phyloP scores from a whole-genome alignment of 345 rosid species.

The Psidium guajava region DNA sequence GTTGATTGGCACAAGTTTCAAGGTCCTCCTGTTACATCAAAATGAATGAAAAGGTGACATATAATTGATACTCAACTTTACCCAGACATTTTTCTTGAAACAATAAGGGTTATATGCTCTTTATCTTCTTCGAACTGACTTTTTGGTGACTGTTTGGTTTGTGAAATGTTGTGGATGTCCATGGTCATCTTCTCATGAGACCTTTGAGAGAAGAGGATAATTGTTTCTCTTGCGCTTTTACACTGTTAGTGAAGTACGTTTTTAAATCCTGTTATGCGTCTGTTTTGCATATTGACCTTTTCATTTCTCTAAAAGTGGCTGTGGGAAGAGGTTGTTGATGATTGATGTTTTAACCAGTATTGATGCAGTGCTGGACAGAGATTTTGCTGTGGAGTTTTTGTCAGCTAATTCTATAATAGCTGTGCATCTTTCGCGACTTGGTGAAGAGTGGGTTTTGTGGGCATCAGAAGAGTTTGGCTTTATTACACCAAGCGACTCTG shows the following conservation, averaged over 20 bases:
- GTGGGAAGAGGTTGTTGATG: background rate
- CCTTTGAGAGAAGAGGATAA: background rate
- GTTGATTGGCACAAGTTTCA: background rate
- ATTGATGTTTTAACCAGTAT: conserved; percentile 25
- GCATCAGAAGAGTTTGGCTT: conserved; percentile 97
- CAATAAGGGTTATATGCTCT: background rate
- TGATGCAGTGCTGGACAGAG: conserved; percentile 95
- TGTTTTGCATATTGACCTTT: background rate
- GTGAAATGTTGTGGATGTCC: background rate
- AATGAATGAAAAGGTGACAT: background rate
- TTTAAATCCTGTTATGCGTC: background rate
- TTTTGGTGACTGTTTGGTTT: background rate
- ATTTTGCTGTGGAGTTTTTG: conserved; percentile 77
- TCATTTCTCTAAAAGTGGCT: background rate
- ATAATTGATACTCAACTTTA: background rate
- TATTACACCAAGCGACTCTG: conserved; percentile 80
- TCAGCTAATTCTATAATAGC: conserved; percentile 69
- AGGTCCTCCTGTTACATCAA: background rate
- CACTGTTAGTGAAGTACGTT: background rate
- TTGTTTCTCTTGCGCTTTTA: background rate
- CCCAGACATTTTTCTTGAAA: background rate
- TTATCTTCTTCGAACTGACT: background rate
- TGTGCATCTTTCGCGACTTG: conserved; percentile 84
- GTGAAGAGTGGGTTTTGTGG: conserved; percentile 99
- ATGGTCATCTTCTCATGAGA: background rate